phyloP scores from a whole-genome alignment of 176 grass and related monocot species.

The Dendrocalamus sinicus region DNA sequence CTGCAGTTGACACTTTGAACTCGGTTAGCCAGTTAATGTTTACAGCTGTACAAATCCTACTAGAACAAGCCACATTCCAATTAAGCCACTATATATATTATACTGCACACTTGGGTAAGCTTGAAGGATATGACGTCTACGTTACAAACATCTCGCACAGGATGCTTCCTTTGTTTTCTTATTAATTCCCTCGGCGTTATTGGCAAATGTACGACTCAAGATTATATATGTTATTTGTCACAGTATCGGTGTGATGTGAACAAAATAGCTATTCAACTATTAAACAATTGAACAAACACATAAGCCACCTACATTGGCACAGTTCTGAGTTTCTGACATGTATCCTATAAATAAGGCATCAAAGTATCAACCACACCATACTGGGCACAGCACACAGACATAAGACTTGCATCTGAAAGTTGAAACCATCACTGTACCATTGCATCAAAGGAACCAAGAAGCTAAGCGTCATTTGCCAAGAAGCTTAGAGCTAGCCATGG shows the following conservation, averaged over 20 bases:
- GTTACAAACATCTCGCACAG: neutral
- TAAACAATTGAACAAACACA: conserved; percentile 35
- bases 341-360: conserved; percentile 62
- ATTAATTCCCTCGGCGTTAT: conserved; percentile 30
- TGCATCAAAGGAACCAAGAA: neutral
- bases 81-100: conserved; percentile 13
- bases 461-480: neutral
- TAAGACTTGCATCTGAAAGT: conserved; percentile 5
- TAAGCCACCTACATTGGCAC: conserved; percentile 3
- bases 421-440: conserved; percentile 22
- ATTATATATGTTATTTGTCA: neutral
- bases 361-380: conserved; percentile 39
- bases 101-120: neutral
- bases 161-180: conserved; percentile 39
- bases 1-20: conserved; percentile 24
- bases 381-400: neutral
- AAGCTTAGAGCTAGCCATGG: conserved; percentile 46
- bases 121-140: neutral
- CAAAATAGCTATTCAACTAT: conserved; percentile 13
- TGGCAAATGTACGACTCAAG: conserved; percentile 48
- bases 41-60: conserved; percentile 33
- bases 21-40: conserved; percentile 20
- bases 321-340: conserved; percentile 6
- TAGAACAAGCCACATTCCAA: conserved; percentile 1
- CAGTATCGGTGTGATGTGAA: conserved; percentile 55